Percentiles rank a stretch among this genome's conserved stretches.
Conservation (phyloP, 352 stramenopile species). For the Thalassiosira hispida region DNA sequence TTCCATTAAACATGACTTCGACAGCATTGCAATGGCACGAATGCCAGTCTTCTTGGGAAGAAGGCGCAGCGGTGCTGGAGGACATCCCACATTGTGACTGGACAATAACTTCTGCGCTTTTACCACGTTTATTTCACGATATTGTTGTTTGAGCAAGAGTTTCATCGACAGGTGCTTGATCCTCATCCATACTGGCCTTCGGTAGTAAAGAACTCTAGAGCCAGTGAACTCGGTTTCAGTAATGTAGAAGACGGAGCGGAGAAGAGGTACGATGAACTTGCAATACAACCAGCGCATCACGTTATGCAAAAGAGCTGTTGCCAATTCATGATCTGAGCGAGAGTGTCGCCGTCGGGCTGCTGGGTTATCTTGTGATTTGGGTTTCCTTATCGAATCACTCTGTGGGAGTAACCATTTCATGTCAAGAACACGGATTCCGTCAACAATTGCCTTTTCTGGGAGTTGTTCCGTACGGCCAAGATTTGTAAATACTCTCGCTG, state of each 20-base stretch:
- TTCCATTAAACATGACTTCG: constrained; percentile 44
- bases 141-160: constrained; percentile 52
- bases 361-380: background rate
- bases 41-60: constrained; percentile 79
- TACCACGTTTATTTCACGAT: constrained; percentile 30
- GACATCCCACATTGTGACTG: constrained; percentile 63
- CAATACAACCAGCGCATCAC: constrained; percentile 78
- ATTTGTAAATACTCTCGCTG: constrained; percentile 66
- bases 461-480: constrained; percentile 70
- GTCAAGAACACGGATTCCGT: constrained; percentile 69
- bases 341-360: constrained; percentile 17
- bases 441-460: constrained; percentile 68
- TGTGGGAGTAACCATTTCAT: constrained; percentile 66
- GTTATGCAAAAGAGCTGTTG: constrained; percentile 42
- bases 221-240: constrained; percentile 83
- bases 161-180: constrained; percentile 74
- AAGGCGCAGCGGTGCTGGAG: constrained; percentile 65
- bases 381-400: too few species aligned
- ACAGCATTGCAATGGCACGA: constrained; percentile 78
- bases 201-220: constrained; percentile 76
- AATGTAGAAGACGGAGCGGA: constrained; percentile 80
- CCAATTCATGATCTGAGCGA: constrained; percentile 57
- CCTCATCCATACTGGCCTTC: constrained; percentile 79
- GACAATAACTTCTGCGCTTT: constrained; percentile 39
- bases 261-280: constrained; percentile 76